phyloP scores from a whole-genome alignment of 345 rosid genomes.

The Rhodamnia argentea region DNA sequence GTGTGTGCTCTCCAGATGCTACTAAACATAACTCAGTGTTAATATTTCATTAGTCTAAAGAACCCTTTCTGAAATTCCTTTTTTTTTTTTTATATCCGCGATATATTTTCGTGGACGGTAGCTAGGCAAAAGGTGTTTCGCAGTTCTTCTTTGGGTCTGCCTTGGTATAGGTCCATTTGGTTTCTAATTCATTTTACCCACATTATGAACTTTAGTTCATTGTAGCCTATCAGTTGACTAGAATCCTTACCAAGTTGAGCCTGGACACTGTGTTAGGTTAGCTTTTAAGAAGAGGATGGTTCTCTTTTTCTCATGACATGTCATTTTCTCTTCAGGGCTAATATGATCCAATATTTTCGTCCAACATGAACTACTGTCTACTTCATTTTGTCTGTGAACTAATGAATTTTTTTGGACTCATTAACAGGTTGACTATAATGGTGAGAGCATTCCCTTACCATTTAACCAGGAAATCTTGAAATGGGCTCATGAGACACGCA shows the following conservation, averaged over 20 bases:
- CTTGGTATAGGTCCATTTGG: neutral
- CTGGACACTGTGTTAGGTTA: neutral
- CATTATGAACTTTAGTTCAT: neutral
- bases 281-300: neutral
- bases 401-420: neutral
- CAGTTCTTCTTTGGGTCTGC: neutral
- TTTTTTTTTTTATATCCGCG: neutral
- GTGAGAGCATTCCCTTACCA: slow-evolving; percentile 54
- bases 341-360: neutral
- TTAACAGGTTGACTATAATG: slow-evolving; percentile 57
- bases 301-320: neutral
- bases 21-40: neutral
- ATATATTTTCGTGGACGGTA: neutral
- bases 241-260: neutral
- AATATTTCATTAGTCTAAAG: neutral
- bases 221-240: neutral
- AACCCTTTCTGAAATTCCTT: neutral
- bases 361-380: neutral
- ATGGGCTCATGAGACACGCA: slow-evolving; percentile 69
- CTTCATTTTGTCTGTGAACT: neutral
- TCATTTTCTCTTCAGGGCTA: neutral
- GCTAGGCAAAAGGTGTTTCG: neutral
- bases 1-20: neutral
- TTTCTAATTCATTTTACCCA: neutral
- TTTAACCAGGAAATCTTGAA: slow-evolving; percentile 80